Conservation (phyloP, 441 rosid species). For the Pelargonium fulgidum region DNA sequence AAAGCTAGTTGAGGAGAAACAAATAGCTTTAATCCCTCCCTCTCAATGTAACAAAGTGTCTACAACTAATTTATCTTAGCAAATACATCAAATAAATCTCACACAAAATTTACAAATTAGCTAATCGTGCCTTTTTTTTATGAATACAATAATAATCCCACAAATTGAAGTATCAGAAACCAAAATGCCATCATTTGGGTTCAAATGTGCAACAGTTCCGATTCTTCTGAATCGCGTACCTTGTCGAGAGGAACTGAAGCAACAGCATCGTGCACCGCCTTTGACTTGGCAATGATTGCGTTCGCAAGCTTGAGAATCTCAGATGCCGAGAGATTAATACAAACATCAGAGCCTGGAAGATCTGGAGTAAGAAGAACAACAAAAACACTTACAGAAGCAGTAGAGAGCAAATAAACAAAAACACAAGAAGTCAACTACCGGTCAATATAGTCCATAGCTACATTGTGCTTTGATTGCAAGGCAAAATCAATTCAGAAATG, state of each 20-base stretch:
- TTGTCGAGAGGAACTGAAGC: constrained; percentile 74
- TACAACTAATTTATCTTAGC: not conserved
- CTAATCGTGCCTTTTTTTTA: not conserved
- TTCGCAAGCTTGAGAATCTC: constrained; percentile 68
- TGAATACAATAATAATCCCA: not conserved
- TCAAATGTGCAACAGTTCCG: not conserved
- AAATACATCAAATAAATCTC: not conserved
- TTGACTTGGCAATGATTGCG: constrained; percentile 55
- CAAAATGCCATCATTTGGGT: not conserved
- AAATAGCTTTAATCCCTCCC: not conserved
- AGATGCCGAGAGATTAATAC: constrained; percentile 50
- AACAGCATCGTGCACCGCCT: constrained; percentile 57
- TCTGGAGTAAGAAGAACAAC: constrained; percentile 32
- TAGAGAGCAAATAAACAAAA: not conserved
- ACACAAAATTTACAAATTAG: not conserved
- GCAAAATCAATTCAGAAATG: not conserved
- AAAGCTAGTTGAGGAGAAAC: not conserved
- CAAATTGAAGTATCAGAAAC: not conserved
- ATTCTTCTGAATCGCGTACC: constrained; percentile 30
- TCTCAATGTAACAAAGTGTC: not conserved
- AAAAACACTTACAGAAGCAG: not conserved
- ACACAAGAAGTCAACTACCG: not conserved
- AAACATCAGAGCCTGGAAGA: constrained; percentile 64
- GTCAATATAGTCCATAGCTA: not conserved
- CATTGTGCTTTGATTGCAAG: not conserved